A percentile compares a stretch with the other conserved stretches of the same genome.
These are phyloP conservation scores for Euclidium syriacum DNA, from an alignment of 345 rosid genomes.

Conservation along the genomic window DNA sequence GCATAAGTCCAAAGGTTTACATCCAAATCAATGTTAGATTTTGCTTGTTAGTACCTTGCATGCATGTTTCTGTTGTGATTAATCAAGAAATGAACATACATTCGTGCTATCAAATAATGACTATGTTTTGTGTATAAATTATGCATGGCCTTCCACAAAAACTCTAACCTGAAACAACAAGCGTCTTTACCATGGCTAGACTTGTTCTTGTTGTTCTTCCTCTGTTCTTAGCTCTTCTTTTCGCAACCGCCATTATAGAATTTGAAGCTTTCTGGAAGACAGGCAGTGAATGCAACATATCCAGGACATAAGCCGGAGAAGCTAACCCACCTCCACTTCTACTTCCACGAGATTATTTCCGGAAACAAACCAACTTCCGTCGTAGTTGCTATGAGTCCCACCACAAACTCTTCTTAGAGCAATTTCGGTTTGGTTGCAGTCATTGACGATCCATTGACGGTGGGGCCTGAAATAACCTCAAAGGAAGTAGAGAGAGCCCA, in stretches of 20 bases:
- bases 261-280: not conserved
- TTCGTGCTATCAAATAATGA: not conserved
- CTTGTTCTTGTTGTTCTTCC: not conserved
- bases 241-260: not conserved
- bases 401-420: conserved; percentile 29
- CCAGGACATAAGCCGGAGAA: not conserved
- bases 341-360: conserved; percentile 8
- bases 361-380: not conserved
- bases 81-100: not conserved
- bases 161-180: not conserved
- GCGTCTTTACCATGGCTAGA: not conserved
- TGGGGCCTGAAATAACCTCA: conserved; percentile 37
- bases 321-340: conserved; percentile 8
- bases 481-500: conserved; percentile 48
- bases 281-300: not conserved
- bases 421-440: conserved; percentile 27
- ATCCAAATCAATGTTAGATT: not conserved
- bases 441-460: conserved; percentile 42
- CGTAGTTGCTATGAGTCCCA: not conserved
- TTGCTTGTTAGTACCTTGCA: not conserved
- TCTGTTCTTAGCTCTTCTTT: not conserved
- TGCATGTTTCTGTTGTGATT: not conserved
- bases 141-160: not conserved
- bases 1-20: not conserved
- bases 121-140: not conserved